Evolutionary conservation across 768 basidiomycete genomes (phyloP), one percentile per base, ranked within the genome.

Genomic region (Mycena vulgaris): DNA sequence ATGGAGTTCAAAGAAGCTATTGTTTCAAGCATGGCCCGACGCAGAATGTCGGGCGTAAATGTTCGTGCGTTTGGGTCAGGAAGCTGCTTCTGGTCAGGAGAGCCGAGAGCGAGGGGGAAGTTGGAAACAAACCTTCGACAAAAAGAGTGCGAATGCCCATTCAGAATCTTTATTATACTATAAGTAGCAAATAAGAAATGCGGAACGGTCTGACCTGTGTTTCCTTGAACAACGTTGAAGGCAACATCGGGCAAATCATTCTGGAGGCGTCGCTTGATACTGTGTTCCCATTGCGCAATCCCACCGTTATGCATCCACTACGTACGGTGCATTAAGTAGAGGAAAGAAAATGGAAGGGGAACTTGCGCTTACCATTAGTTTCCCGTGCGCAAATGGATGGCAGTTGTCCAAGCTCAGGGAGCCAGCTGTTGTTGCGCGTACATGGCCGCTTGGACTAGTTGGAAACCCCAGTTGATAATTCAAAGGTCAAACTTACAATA

Each of bases 291-390:
- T 6, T 95, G 90, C 48, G 93, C 90, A 63, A 99, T 94, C n/a
- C 90, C 91, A 62, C 97, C 97, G 73, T 98, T 99, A 80, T 97
- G 96, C 96, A 98, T 98, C 82, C 94, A 98, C 96, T 97, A 72
- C 5, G 25, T 49, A 42, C 53, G 30, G 21, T 39, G 51, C 57
- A 58, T 63, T 49, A 56, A 47, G 55, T 21, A 13, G 57, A 45
- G 19, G n/a, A 52, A 56, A 23, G 51, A 42, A 30, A 59, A 55
- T 13, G 33, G 72, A 21, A 47, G 37, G 28, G 40, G 14, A 28
- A 23, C 21, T 4, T 9, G 25, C 69, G 72, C 81, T 74, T 76
- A 96, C 96, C 95, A 98, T 98, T 55, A 99, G 83, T 77, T 93
- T 96, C 13, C 93, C 95, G 76, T 95, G 92, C 45, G 90, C 90